phyloP scores from a whole-genome alignment of 2,329 filamentous ascomycete species.

The Xylariales sp. region DNA sequence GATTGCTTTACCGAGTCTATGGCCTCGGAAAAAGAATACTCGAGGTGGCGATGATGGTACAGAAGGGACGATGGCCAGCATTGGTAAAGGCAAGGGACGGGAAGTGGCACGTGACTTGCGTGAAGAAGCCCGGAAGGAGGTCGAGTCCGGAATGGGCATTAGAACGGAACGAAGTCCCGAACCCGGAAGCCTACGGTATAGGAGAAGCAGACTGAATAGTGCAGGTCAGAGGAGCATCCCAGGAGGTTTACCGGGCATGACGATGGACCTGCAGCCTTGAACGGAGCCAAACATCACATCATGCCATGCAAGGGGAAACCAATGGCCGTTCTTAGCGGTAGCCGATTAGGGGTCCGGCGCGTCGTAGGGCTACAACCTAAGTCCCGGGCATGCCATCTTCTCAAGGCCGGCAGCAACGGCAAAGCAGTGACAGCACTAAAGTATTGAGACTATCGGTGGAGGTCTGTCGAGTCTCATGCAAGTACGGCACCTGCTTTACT shows the following conservation, averaged over 20 bases:
- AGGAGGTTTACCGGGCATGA: conserved; percentile 41
- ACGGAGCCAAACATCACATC: no score
- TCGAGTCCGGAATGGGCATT: conserved; percentile 38
- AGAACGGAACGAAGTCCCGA: conserved; percentile 29
- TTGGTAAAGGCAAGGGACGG: conserved; percentile 50
- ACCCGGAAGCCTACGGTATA: conserved; percentile 31
- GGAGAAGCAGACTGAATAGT: conserved; percentile 31
- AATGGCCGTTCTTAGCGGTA: no score
- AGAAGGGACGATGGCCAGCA: conserved; percentile 38
- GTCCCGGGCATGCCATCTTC: no score
- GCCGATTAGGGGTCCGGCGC: no score
- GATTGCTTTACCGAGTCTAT: conserved; percentile 75
- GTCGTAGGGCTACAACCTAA: no score
- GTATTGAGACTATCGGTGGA: no score
- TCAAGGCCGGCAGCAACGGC: no score
- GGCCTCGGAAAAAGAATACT: conserved; percentile 81
- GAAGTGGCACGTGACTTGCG: conserved; percentile 47
- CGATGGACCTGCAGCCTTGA: conserved; percentile 58
- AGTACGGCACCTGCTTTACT: no score
- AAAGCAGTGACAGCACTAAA: no score
- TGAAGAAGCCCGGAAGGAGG: conserved; percentile 45
- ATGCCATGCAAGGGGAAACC: no score
- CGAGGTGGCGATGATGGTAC: conserved; percentile 62
- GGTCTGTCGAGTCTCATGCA: no score
- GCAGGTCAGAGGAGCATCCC: conserved; percentile 38